phyloP scores from a whole-genome alignment of 352 stramenopile species.

The Globisporangium solare region DNA sequence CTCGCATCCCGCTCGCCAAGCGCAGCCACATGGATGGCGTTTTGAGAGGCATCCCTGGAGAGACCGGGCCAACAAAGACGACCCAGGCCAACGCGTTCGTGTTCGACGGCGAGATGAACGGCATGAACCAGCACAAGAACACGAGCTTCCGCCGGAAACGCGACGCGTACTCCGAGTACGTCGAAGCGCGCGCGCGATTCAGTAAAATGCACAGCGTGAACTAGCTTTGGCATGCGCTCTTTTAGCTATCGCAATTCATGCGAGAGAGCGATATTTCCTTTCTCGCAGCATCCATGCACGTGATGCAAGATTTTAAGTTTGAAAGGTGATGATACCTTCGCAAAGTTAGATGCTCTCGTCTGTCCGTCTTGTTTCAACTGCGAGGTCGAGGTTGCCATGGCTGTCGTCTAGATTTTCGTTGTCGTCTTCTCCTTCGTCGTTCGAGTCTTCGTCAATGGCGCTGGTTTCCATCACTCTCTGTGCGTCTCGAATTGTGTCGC shows the following conservation, averaged over 20 bases:
- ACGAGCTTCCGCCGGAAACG: conserved; percentile 73
- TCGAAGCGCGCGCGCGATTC: conserved; percentile 82
- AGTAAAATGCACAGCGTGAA: conserved; percentile 89
- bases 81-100: conserved; percentile 51
- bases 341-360: too few species aligned
- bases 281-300: too few species aligned
- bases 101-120: conserved; percentile 72
- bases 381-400: background rate
- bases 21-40: conserved; percentile 78
- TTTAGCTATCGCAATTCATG: background rate
- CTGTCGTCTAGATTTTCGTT: background rate
- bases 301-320: too few species aligned
- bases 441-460: background rate
- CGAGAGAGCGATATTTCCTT: too few species aligned
- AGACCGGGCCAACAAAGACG: conserved; percentile 22
- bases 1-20: conserved; percentile 59
- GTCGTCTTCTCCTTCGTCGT: conserved; percentile 6
- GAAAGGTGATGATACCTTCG: too few species aligned
- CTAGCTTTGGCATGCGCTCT: conserved; percentile 15
- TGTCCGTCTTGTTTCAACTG: too few species aligned
- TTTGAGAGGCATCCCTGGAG: conserved; percentile 48
- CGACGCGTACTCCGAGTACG: conserved; percentile 84
- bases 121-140: conserved; percentile 74
- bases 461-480: background rate
- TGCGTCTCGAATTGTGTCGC: background rate